Percentiles rank a stretch among this genome's conserved stretches.
These are phyloP conservation scores for Guyanaporus albipodus DNA, from an alignment of 768 basidiomycete genomes.

Conservation along the genomic window DNA sequence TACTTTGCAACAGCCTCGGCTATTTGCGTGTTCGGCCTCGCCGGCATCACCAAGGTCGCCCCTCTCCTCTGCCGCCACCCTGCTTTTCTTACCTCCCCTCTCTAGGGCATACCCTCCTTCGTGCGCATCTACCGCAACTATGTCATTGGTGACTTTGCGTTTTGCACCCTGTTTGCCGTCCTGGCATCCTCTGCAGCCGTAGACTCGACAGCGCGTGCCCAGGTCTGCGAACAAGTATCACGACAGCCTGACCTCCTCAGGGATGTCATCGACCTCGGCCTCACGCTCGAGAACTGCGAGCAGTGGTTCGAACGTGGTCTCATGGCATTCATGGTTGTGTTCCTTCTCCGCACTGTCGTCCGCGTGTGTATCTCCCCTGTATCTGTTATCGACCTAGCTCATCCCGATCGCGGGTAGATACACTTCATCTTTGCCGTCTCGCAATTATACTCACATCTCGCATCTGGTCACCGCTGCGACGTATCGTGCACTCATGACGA, in stretches of 20 bases:
- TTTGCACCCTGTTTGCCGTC: constrained; percentile 56
- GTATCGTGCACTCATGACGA: constrained; percentile 12
- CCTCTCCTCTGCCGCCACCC: neutral
- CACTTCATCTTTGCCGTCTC: constrained; percentile 75
- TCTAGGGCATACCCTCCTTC: constrained; percentile 56
- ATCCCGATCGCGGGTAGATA: constrained; percentile 41
- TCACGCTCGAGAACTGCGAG: constrained; percentile 79
- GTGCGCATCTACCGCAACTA: constrained; percentile 82
- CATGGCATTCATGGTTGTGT: constrained; percentile 51
- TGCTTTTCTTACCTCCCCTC: neutral
- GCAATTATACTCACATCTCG: constrained; percentile 56
- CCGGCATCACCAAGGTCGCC: constrained; percentile 65
- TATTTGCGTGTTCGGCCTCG: constrained; percentile 61
- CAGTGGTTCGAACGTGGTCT: constrained; percentile 69
- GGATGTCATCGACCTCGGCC: constrained; percentile 63
- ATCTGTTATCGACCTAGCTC: neutral
- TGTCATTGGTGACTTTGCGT: constrained; percentile 73
- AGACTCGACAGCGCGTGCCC: constrained; percentile 49
- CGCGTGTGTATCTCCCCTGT: constrained; percentile 45
- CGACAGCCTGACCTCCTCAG: constrained; percentile 72
- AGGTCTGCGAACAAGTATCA: constrained; percentile 71
- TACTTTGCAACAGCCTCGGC: constrained; percentile 66
- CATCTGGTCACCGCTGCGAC: constrained; percentile 34
- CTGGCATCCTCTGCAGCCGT: constrained; percentile 58
- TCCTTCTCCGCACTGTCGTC: constrained; percentile 60